These are phyloP conservation scores for Phytophthora europaea DNA, from an alignment of 352 stramenopile species.

Conservation along the genomic window DNA sequence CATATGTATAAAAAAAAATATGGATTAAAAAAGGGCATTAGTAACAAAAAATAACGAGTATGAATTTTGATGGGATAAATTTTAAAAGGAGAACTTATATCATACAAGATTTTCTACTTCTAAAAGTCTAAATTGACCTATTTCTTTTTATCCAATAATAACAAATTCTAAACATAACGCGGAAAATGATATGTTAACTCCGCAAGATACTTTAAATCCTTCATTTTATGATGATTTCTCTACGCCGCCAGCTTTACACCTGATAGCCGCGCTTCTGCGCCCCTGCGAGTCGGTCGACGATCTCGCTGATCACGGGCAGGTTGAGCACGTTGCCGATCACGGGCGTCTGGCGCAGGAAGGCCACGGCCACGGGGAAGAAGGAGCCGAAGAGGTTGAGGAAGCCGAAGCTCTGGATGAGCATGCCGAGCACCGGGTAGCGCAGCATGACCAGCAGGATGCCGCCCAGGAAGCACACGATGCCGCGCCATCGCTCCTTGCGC, in stretches of 20 bases:
- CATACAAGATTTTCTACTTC: no score
- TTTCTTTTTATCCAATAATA: no score
- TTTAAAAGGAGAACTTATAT: no score
- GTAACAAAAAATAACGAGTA: no score
- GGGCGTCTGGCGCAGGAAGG: constrained; percentile 93
- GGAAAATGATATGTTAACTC: no score
- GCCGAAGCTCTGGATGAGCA: constrained; percentile 95
- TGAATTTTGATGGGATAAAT: no score
- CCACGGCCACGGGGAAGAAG: constrained; percentile 96
- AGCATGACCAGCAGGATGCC: constrained; percentile 95
- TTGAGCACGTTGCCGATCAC: constrained; percentile 92
- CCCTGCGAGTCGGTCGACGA: constrained; percentile 90
- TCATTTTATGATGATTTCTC: no score
- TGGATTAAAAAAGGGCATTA: no score
- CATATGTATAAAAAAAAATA: no score
- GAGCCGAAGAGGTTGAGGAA: constrained; percentile 97
- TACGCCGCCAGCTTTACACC: constrained; percentile 51
- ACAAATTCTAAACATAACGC: no score
- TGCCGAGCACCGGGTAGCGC: constrained; percentile 94
- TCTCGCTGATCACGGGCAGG: constrained; percentile 81
- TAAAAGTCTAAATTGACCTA: no score
- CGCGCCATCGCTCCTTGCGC: constrained; percentile 93
- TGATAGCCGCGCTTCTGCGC: constrained; percentile 88
- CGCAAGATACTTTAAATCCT: no score
- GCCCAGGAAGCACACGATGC: constrained; percentile 95